Base-by-base conservation (phyloP, 163 green algal genomes). In the Prototheca cutis region DNA sequence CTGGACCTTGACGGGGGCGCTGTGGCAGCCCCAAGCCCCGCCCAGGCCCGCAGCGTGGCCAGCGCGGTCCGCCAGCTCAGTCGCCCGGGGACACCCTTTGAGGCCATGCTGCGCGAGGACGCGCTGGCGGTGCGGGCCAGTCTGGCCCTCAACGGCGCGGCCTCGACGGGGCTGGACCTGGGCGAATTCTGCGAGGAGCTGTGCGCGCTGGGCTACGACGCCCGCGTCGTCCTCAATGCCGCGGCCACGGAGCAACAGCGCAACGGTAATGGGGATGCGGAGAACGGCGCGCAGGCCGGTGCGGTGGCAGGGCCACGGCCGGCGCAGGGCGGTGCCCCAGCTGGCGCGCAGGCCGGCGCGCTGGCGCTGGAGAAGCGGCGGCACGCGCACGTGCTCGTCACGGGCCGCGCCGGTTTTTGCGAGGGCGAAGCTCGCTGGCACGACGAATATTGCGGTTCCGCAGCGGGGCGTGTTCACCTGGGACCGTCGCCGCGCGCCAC, bases 71-170 rank as follows among this genome's bases (percentile, higher is more conserved):
- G 48, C 33, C 56, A 59, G 45, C 45, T 53, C 30, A 52, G 4
- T 4, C 36, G 65, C 55, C 68, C 68, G 2, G 33, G 67, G 19
- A 61, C 58, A 29, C 47, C 55, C 30, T 71, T 76, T 52, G 68
- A 76, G 23, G 34, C 67, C 19, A 59, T 59, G 63, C 63, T 70
- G 34, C 55, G 63, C 55, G 55, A 70, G 58, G 63, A 70, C 28
- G 13, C 59, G 33, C 32, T 48, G 32, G 31, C 32, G 4, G 21
- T 49, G 15, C 32, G 33, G 15, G 55, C 10, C 49, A 47, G 36
- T n/a, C 17, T 27, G 36, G 33, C 42, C 3, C 4, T 23, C 1
- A 25, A 47, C n/a, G 47, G 48, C 48, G 63, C 47, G 40, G n/a
- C n/a, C n/a, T n/a, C n/a, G n/a, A n/a, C n/a, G n/a, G 32, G 53